phyloP scores from a whole-genome alignment of 2,329 filamentous ascomycete genomes.

The Thyridium curvatum region DNA sequence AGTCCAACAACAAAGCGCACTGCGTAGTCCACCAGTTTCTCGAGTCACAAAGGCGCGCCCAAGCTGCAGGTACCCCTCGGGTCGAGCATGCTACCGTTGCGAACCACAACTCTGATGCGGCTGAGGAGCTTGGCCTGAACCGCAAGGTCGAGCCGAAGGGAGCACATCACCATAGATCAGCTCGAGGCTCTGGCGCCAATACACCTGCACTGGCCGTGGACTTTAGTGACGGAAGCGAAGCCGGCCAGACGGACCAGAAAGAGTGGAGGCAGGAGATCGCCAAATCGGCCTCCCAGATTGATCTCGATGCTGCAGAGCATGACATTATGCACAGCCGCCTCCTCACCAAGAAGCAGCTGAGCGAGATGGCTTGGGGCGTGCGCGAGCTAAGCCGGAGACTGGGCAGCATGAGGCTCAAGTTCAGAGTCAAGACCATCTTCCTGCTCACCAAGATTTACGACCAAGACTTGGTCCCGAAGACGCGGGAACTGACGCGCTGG shows the following conservation, averaged over 20 bases:
- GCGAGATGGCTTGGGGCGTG: conserved; percentile 96
- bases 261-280: conserved; percentile 45
- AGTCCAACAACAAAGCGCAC: conserved; percentile 37
- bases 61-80: conserved; percentile 12
- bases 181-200: conserved; percentile 16
- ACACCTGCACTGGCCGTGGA: too few species aligned
- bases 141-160: conserved; percentile 28
- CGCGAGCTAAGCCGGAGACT: conserved; percentile 82
- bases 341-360: conserved; percentile 88
- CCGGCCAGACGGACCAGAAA: conserved; percentile 51
- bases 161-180: conserved; percentile 4
- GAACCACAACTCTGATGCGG: neutral
- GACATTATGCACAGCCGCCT: conserved; percentile 55
- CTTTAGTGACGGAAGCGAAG: conserved; percentile 28
- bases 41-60: conserved; percentile 42
- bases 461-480: conserved; percentile 68
- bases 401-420: conserved; percentile 73
- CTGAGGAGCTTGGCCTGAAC: conserved; percentile 17
- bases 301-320: conserved; percentile 18
- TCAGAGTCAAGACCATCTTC: conserved; percentile 78
- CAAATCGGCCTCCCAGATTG: conserved; percentile 33
- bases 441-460: conserved; percentile 91
- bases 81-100: neutral
- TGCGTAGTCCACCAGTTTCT: conserved; percentile 62
- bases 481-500: conserved; percentile 74